Evolutionary conservation across 257 asterid genomes (phyloP), one percentile per base, ranked within the genome.

Genomic region (Linaria vulgaris): DNA sequence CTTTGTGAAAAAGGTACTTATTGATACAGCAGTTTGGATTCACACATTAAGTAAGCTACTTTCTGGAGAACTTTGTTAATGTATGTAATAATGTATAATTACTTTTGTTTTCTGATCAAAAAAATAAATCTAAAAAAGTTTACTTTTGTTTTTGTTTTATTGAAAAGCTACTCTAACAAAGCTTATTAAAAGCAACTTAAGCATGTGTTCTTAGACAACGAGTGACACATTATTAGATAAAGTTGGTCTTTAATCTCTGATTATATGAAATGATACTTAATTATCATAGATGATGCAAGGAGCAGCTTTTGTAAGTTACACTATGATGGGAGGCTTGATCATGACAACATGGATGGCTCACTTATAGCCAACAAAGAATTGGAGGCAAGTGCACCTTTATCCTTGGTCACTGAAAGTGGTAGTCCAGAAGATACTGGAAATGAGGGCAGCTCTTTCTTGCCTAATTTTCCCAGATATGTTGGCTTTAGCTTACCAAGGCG

Each of bases 351-450:
- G 9, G 57, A 65, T 73, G 45, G 62, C 57, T 68, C 72, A 53
- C 70, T 69, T 72, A 27, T 68, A 16, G 66, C 68, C 48, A 81
- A 75, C 27, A 79, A 82, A 62, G 88, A 82, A 64, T 67, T 75
- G 57, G 90, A 82, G 67, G 67, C 78, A 21, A 82, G 88, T 69
- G 81, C 70, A 27, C 82, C 84, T 50, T 61, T 75, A 56, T 78
- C 95, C 41, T 72, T 79, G 76, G 75, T 74, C 73, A 81, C 88
- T 52, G 83, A 86, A 63, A 76, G 79, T 66, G 78, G 85, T 31
- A 68, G 84, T 38, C 92, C 83, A 68, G 96, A 87, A 74, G 91
- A 87, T 70, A 64, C 68, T 41, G 78, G 69, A 21, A 63, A 60
- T 12, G 77, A 75, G 52, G 79, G 66, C 34, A 64, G 76, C 15